Evolutionary conservation across 768 basidiomycete species (phyloP), one percentile per base, ranked within the genome.

Genomic region (Amanita pallidorosea): DNA sequence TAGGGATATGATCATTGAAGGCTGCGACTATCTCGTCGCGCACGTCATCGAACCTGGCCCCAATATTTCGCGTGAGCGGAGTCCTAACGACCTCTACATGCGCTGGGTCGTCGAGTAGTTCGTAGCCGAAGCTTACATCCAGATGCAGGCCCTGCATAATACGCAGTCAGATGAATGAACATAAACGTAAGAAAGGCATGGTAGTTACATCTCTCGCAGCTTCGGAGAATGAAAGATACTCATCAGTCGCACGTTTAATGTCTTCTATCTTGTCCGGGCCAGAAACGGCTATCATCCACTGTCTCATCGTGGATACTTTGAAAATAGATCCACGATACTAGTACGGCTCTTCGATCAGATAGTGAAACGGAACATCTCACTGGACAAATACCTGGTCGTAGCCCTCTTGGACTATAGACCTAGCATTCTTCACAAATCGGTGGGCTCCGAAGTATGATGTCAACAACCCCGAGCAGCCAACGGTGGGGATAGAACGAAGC

Each of bases 231-330:
- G 74, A 75, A 7, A 77, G 61, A 27, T 65, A 65, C 12, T 72
- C 65, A 46, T 76, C 75, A 5, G 70, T 65, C 15, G 71, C 70
- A 51, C 62, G 70, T 38, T 70, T 68, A 23, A 79, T 55, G 38
- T 77, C 73, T 2, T 77, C 72, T 17, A 75, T 60, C 31, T 67
- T 63, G 20, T 63, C 52, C 1, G 62, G 60, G 1, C 72, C 70
- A 8, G 68, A 65, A 17, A 71, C 60, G 5, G 77, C 58, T 17
- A 77, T 65, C 5, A 70, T 50, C 77, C 78, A 80, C 38, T 65
- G 61, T 33, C 70, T 64, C 33, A 74, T 57, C 40, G 62, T 63
- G 0, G 76, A 61, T 7, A 79, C 62, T 58, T 71, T 73, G 62
- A 76, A 80, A 5, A 61, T 49, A 29, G 55, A 51, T 36, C 58